Evolutionary conservation across 805 yeast species (phyloP).

Genomic region (Saturnispora silvae): DNA sequence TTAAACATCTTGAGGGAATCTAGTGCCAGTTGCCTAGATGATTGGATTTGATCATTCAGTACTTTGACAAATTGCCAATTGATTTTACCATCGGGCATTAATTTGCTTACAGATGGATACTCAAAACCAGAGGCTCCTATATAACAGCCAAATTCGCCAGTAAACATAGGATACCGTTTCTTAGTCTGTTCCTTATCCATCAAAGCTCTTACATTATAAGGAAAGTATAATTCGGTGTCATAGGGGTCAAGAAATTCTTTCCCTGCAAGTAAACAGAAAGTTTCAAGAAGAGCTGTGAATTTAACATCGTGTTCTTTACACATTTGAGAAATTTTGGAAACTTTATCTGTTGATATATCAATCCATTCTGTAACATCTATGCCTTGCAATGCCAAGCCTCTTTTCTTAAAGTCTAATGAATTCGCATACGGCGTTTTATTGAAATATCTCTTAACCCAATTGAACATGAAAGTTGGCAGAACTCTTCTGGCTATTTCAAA

Average conservation of each 20-base stretch:
- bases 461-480: slow-evolving; percentile 8
- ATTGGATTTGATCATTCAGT: slow-evolving; percentile 5
- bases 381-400: neutral
- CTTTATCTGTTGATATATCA: neutral
- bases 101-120: slow-evolving; percentile 11
- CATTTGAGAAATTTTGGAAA: neutral
- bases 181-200: slow-evolving; percentile 1
- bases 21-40: neutral
- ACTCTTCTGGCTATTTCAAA: neutral
- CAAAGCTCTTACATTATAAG: slow-evolving; percentile 14
- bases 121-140: slow-evolving; percentile 2
- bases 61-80: slow-evolving; percentile 7
- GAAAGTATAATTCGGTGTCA: slow-evolving; percentile 11
- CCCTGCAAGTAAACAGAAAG: neutral
- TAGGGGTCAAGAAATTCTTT: slow-evolving; percentile 4
- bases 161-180: neutral
- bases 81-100: slow-evolving; percentile 4
- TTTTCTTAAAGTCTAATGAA: slow-evolving; percentile 1
- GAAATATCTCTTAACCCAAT: slow-evolving; percentile 3
- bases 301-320: slow-evolving; percentile 2
- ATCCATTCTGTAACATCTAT: slow-evolving; percentile 7
- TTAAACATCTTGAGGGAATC: slow-evolving; percentile 3
- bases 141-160: slow-evolving; percentile 2
- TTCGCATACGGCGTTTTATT: neutral
- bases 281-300: slow-evolving; percentile 2